These are phyloP conservation scores for Eucalyptus albens DNA, from an alignment of 345 rosid genomes.

Conservation along the genomic window DNA sequence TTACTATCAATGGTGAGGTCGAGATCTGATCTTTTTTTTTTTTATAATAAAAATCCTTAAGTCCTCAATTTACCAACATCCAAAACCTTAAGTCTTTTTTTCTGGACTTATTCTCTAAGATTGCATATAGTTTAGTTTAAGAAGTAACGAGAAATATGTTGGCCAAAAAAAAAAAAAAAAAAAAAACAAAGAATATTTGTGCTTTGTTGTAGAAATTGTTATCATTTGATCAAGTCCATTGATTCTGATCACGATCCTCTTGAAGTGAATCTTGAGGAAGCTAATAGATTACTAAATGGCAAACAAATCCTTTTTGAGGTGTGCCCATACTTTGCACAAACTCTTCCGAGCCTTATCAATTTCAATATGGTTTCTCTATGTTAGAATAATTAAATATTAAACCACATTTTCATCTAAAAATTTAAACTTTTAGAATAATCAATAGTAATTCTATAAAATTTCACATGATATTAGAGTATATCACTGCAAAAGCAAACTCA, in stretches of 20 bases:
- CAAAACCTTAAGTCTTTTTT: neutral
- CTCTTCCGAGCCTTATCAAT: neutral
- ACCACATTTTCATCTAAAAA: rapidly evolving
- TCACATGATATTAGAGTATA: neutral
- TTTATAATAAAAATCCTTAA: neutral
- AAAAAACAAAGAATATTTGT: neutral
- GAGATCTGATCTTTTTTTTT: neutral
- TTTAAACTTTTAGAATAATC: rapidly evolving
- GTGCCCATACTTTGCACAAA: neutral
- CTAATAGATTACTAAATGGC: neutral
- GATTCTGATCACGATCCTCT: neutral
- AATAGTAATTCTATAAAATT: rapidly evolving
- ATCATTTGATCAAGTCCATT: neutral
- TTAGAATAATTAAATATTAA: no score
- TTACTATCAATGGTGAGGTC: neutral
- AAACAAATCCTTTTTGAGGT: neutral
- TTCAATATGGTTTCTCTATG: neutral
- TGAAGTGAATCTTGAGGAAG: neutral
- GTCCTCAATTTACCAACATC: neutral
- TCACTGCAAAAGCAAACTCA: neutral
- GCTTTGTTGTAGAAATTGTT: neutral
- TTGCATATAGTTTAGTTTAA: neutral
- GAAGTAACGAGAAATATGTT: neutral
- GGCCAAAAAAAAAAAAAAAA: no score
- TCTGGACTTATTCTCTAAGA: neutral